Evolutionary conservation across 1,284 basidiomycete genomes (phyloP).

Genomic region (Ustilago xerochloae): DNA sequence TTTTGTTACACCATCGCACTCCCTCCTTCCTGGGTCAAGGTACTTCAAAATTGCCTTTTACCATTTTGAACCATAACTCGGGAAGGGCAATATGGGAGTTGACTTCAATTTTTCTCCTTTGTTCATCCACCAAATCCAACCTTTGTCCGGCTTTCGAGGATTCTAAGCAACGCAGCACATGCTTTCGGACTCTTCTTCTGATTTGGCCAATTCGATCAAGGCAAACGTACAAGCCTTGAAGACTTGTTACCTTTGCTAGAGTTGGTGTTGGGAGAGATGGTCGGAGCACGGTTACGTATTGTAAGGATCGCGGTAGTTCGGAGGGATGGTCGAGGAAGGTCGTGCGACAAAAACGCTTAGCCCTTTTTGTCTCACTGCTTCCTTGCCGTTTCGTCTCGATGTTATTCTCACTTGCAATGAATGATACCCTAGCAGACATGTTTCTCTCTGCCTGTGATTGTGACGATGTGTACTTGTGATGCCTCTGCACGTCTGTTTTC

Average conservation of each 20-base stretch:
- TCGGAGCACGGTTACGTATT: not conserved
- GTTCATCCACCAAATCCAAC: slow-evolving; percentile 21
- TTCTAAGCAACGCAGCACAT: not conserved
- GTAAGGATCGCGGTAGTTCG: slow-evolving; percentile 19
- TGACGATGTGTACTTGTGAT: too few relatives aligned
- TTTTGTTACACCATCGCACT: slow-evolving; percentile 24
- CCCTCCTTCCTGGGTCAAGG: slow-evolving; percentile 56
- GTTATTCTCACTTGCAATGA: slow-evolving; percentile 4
- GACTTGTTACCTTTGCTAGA: slow-evolving; percentile 12
- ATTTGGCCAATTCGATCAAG: not conserved
- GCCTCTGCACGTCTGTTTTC: too few relatives aligned
- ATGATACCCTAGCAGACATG: not conserved
- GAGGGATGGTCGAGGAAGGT: slow-evolving; percentile 21
- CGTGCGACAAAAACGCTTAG: not conserved
- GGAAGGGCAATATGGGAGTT: slow-evolving; percentile 53
- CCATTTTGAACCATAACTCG: slow-evolving; percentile 60
- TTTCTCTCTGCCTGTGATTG: too few relatives aligned
- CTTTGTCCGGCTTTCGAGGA: slow-evolving; percentile 21
- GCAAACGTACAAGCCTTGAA: slow-evolving; percentile 17
- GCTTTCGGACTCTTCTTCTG: not conserved
- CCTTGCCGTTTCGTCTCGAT: not conserved
- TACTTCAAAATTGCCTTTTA: slow-evolving; percentile 59
- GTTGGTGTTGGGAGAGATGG: not conserved
- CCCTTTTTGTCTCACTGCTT: not conserved
- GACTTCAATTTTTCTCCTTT: slow-evolving; percentile 46